phyloP scores from a whole-genome alignment of 2,329 filamentous ascomycete genomes.

The Ceratocystis eucalypticola region DNA sequence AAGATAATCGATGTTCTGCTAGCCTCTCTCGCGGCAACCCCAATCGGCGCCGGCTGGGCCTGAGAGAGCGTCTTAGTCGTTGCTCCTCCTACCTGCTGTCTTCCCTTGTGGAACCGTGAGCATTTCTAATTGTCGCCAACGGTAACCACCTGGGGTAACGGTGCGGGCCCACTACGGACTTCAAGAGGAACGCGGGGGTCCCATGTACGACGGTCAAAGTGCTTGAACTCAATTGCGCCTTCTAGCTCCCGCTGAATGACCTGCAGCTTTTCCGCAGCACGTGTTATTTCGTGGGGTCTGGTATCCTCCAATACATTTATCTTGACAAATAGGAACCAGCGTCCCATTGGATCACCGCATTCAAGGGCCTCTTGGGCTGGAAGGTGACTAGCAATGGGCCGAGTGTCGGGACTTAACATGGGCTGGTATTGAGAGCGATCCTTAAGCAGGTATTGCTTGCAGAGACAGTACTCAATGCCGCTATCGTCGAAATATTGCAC shows the following conservation, averaged over 20 bases:
- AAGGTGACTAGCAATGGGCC: slow-evolving; percentile 25
- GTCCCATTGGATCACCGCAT: slow-evolving; percentile 35
- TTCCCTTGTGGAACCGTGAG: slow-evolving; percentile 10
- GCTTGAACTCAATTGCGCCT: slow-evolving; percentile 39
- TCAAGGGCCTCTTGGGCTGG: slow-evolving; percentile 36
- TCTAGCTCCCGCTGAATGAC: slow-evolving; percentile 35
- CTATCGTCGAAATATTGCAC: slow-evolving; percentile 40
- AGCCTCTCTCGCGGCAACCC: not conserved
- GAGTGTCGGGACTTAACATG: slow-evolving; percentile 18
- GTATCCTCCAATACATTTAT: slow-evolving; percentile 42
- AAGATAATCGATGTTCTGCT: not conserved
- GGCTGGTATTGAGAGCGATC: slow-evolving; percentile 26
- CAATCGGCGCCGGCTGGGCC: not conserved
- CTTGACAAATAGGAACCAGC: slow-evolving; percentile 44
- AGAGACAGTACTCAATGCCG: slow-evolving; percentile 38
- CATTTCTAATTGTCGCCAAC: slow-evolving; percentile 16
- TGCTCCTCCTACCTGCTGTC: not conserved
- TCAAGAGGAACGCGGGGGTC: slow-evolving; percentile 37
- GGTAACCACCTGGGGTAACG: slow-evolving; percentile 23
- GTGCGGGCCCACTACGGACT: slow-evolving; percentile 28
- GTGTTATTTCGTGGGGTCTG: slow-evolving; percentile 43
- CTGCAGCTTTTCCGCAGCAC: slow-evolving; percentile 40
- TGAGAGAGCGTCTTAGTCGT: not conserved
- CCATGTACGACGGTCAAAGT: slow-evolving; percentile 38
- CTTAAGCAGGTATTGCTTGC: slow-evolving; percentile 33